Conservation (phyloP, 129 eudicot species). For the Artemisia tridentata region DNA sequence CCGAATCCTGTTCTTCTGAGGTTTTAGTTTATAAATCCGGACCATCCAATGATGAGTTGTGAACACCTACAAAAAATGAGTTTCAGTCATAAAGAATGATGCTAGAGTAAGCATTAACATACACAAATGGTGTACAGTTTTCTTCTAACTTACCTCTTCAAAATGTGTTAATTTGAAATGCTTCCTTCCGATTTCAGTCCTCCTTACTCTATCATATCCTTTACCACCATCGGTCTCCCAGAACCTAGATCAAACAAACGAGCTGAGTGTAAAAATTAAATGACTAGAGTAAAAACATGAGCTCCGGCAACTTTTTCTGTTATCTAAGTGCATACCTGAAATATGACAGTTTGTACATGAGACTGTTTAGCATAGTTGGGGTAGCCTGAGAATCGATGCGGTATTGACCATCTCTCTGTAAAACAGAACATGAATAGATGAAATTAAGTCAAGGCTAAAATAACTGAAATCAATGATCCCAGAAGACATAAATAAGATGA, state of each 20-base stretch:
- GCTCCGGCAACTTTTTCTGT: neutral
- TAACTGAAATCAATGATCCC: no score
- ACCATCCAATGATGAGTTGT: constrained; percentile 99
- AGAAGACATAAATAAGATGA: neutral
- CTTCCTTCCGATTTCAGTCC: constrained; percentile 94
- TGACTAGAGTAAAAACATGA: neutral
- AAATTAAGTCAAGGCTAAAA: neutral
- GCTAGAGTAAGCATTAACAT: neutral
- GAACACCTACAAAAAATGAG: constrained; percentile 55
- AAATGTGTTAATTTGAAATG: constrained; percentile 76
- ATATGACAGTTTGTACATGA: constrained; percentile 96
- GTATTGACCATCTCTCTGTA: constrained; percentile 98
- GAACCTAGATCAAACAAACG: neutral
- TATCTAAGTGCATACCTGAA: constrained; percentile 54
- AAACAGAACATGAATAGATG: neutral
- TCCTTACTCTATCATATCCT: constrained; percentile 84
- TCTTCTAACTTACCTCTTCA: constrained; percentile 28
- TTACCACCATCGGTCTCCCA: constrained; percentile 94
- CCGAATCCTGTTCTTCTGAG: constrained; percentile 86
- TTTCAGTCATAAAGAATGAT: neutral
- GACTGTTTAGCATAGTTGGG: constrained; percentile 95
- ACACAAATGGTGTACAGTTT: neutral
- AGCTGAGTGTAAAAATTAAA: neutral
- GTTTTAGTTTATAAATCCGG: constrained; percentile 85
- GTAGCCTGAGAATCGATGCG: constrained; percentile 93